phyloP scores from a whole-genome alignment of 2,329 filamentous ascomycete genomes.

The Rhytidhysteron rufulum region DNA sequence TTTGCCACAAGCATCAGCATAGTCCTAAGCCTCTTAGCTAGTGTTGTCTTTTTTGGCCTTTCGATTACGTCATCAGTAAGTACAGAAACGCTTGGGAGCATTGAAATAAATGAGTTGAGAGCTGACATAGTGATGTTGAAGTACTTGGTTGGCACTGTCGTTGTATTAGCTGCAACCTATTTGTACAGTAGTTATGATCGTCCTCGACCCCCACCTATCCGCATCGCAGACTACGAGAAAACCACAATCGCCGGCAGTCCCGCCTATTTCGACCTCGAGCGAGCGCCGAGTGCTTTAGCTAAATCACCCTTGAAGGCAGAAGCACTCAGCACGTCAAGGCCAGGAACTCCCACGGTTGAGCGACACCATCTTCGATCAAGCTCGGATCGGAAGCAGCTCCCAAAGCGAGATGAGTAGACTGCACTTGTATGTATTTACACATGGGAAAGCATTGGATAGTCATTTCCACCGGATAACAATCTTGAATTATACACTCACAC shows the following conservation, averaged over 20 bases:
- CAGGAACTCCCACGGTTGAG: slow-evolving; percentile 21
- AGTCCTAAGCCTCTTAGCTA: slow-evolving; percentile 78
- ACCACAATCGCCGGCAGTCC: slow-evolving; percentile 51
- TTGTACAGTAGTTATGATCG: slow-evolving; percentile 71
- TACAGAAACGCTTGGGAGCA: background rate
- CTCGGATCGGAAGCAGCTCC: slow-evolving; percentile 9
- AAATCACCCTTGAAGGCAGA: slow-evolving; percentile 12
- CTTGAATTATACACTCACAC: too few species aligned
- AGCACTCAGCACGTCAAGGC: slow-evolving; percentile 12
- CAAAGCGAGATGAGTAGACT: slow-evolving; percentile 24
- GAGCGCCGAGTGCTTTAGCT: slow-evolving; percentile 5
- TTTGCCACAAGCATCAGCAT: slow-evolving; percentile 93
- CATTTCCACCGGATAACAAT: too few species aligned
- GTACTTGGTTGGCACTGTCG: slow-evolving; percentile 76
- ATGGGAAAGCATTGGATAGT: too few species aligned
- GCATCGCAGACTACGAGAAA: slow-evolving; percentile 74
- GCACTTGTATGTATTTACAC: too few species aligned
- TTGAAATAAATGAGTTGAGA: background rate
- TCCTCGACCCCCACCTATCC: slow-evolving; percentile 57
- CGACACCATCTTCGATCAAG: slow-evolving; percentile 5
- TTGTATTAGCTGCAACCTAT: slow-evolving; percentile 80
- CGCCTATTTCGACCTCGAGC: slow-evolving; percentile 17
- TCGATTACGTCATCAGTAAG: slow-evolving; percentile 53
- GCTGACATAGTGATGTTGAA: slow-evolving; percentile 40
- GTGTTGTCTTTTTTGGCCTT: slow-evolving; percentile 81